Evolutionary conservation across 805 yeast species (phyloP), one percentile per base, ranked within the genome.

Genomic region (Candida railenensis): DNA sequence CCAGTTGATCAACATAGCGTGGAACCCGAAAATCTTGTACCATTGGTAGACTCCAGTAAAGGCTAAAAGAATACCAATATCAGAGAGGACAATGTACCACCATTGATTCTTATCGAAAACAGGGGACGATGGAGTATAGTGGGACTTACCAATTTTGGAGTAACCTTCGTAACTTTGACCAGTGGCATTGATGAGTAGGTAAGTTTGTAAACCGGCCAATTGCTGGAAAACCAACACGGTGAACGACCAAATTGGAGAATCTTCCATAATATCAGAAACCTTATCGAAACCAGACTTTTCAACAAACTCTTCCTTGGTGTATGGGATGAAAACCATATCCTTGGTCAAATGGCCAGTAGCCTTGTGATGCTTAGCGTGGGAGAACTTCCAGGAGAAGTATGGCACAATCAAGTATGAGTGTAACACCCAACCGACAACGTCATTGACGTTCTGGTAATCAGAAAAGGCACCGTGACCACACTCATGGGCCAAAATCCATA

Each of bases 391-490:
- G 3, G 83, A 77, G 54, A 81, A 81, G 61, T 77, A 81, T 22
- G 85, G 86, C 45, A 80, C 83, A 50, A 78, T 63, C 51, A 73
- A 63, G 56, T 76, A 80, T 38, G 83, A 78, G 59, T 81, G 85
- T 42, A 81, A 61, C 22, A 77, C 72, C 85, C 85, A 81, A 44
- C 86, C 86, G 48, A 78, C 74, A 22, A 73, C 58, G 58, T 80
- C 83, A 55, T 81, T 81, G 44, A 81, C 70, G 55, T 60, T 61
- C 48, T 67, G 71, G 55, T 77, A 77, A 54, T 80, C 82, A 34
- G 81, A 74, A 58, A 81, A 81, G 16, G 85, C 85, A 44, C 75
- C 77, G 59, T 81, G 86, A 37, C 85, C 85, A 69, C 85, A 81
- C 63, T 80, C 84, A 59, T 80, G 85, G 40, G 83, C 83, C 59